phyloP scores from a whole-genome alignment of 2,329 filamentous ascomycete species.

The Microdochium paspali region DNA sequence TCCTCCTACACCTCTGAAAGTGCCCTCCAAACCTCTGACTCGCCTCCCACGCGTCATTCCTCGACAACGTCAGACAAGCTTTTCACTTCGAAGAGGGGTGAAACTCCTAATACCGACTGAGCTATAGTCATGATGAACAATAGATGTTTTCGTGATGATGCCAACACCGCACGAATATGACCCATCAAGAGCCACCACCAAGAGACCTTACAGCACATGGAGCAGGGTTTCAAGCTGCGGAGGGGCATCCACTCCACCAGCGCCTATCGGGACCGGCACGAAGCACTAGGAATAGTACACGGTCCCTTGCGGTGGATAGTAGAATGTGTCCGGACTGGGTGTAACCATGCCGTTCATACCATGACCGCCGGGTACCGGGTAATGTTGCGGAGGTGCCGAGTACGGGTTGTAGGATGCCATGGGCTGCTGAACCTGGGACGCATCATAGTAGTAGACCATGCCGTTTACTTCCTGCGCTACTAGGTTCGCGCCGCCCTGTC shows the following conservation, averaged over 20 bases:
- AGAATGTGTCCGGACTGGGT: slow-evolving; percentile 58
- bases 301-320: slow-evolving; percentile 52
- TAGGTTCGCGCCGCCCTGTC: slow-evolving; percentile 39
- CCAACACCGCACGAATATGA: no score
- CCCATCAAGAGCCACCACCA: no score
- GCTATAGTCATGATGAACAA: no score
- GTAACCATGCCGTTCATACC: slow-evolving; percentile 78
- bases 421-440: slow-evolving; percentile 55
- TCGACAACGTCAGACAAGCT: no score
- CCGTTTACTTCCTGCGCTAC: slow-evolving; percentile 86
- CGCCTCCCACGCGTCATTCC: no score
- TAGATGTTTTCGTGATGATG: no score
- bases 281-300: slow-evolving; percentile 50
- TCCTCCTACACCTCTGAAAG: not conserved
- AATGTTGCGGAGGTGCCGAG: slow-evolving; percentile 36
- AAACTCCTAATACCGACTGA: no score
- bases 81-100: no score
- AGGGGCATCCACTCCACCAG: no score
- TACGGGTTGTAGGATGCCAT: slow-evolving; percentile 38
- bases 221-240: no score
- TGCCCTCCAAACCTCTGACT: not conserved
- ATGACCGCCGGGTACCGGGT: slow-evolving; percentile 41
- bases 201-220: no score
- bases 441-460: slow-evolving; percentile 91
- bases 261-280: not conserved